Conservation (phyloP, 805 yeast genomes). For the Nakazawaea wickerhamii region DNA sequence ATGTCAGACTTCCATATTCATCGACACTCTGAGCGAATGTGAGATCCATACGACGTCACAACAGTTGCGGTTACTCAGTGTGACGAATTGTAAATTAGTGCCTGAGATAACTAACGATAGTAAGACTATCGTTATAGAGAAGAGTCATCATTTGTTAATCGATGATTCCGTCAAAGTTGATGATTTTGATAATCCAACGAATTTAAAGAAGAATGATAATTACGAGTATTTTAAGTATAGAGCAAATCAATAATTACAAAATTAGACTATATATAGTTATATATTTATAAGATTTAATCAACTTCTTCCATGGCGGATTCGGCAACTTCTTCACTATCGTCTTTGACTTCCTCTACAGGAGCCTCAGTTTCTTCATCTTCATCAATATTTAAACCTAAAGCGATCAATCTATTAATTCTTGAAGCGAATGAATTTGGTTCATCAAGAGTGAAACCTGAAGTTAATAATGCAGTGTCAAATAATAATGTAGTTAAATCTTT, state of each 20-base stretch:
- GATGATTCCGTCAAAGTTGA: conserved; percentile 18
- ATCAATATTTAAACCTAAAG: conserved; percentile 97
- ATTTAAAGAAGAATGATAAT: conserved; percentile 16
- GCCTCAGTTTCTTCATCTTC: conserved; percentile 61
- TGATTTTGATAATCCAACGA: conserved; percentile 24
- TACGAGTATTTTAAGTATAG: conserved; percentile 14
- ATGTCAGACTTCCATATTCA: conserved; percentile 20
- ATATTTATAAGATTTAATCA: conserved; percentile 51
- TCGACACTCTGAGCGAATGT: conserved; percentile 15
- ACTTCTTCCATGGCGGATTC: conserved; percentile 99
- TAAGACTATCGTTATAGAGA: conserved; percentile 23
- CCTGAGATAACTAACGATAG: conserved; percentile 9
- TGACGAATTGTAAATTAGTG: conserved; percentile 12
- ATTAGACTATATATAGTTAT: no score
- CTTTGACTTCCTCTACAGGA: conserved; percentile 41
- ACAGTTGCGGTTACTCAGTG: conserved; percentile 24
- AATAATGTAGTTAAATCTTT: conserved; percentile 94
- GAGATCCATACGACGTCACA: conserved; percentile 18
- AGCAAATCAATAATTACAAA: no score
- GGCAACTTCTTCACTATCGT: conserved; percentile 62
- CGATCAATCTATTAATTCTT: conserved; percentile 96
- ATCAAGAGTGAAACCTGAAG: conserved; percentile 98
- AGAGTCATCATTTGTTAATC: conserved; percentile 16
- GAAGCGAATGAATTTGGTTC: conserved; percentile 97
- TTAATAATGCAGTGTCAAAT: conserved; percentile 96